Conservation (phyloP, 2,329 filamentous ascomycete species). For the Xylariaceae sp. region DNA sequence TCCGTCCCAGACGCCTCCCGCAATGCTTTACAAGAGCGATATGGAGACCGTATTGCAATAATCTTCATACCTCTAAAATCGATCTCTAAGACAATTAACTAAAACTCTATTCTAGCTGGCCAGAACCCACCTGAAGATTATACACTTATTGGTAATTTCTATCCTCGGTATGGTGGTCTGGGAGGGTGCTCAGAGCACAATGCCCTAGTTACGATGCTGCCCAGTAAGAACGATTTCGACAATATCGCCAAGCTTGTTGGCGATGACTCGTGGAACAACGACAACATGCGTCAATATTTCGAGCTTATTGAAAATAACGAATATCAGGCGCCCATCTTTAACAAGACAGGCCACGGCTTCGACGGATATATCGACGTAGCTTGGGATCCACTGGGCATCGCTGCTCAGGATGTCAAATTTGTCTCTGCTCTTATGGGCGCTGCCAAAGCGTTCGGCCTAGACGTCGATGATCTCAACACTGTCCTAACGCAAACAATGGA, state of each 20-base stretch:
- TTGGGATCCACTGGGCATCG: constrained; percentile 14
- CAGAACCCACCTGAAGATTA: constrained; percentile 51
- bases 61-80: not conserved
- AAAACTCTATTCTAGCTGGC: constrained; percentile 32
- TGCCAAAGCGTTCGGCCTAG: constrained; percentile 12
- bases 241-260: constrained; percentile 37
- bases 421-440: constrained; percentile 19
- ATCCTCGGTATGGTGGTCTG: constrained; percentile 54
- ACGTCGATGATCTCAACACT: not conserved
- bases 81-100: not conserved
- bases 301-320: constrained; percentile 26
- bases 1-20: too few species aligned
- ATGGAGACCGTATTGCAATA: too few species aligned
- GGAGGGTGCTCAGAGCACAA: constrained; percentile 32
- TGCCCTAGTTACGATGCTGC: constrained; percentile 35
- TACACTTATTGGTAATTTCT: constrained; percentile 52
- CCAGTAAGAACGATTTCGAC: constrained; percentile 43
- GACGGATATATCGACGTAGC: constrained; percentile 24
- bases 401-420: constrained; percentile 21
- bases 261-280: constrained; percentile 22
- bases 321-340: constrained; percentile 26
- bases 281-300: constrained; percentile 27
- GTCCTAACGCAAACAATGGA: not conserved
- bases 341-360: constrained; percentile 35
- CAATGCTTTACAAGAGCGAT: too few species aligned